A percentile compares a stretch with the other conserved stretches of the same genome.
Evolutionary conservation across 2,329 filamentous ascomycete genomes (phyloP).

Genomic region (Phialophora verrucosa): DNA sequence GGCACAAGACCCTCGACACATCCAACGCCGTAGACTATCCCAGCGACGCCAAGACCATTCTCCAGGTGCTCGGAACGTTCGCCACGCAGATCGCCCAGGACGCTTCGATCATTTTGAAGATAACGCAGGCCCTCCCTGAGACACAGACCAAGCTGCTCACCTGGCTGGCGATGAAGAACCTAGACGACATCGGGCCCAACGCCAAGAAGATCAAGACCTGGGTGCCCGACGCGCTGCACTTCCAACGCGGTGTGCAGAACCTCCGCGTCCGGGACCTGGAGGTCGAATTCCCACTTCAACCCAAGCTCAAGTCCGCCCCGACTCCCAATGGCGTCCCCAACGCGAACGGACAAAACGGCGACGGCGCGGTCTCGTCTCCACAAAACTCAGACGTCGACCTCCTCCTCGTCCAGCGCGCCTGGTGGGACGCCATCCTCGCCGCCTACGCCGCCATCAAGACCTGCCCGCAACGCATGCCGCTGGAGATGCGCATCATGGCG

Average conservation of each 20-base stretch:
- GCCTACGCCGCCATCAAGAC: constrained; percentile 29
- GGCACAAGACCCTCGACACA: constrained; percentile 45
- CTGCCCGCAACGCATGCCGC: constrained; percentile 34
- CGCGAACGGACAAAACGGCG: constrained; percentile 9
- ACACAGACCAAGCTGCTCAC: constrained; percentile 34
- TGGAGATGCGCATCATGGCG: constrained; percentile 37
- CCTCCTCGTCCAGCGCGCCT: constrained; percentile 52
- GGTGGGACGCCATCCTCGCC: constrained; percentile 56
- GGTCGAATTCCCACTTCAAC: constrained; percentile 53
- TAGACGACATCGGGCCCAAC: constrained; percentile 30
- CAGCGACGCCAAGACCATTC: constrained; percentile 31
- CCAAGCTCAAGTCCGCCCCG: constrained; percentile 28
- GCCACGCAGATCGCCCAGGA: constrained; percentile 32
- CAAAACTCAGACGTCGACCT: constrained; percentile 49
- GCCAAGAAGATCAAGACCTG: constrained; percentile 48
- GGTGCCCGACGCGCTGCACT: constrained; percentile 55
- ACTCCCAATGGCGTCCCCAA: background rate
- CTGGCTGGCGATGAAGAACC: constrained; percentile 36
- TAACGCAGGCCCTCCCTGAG: constrained; percentile 29
- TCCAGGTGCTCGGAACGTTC: constrained; percentile 35
- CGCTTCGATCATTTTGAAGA: constrained; percentile 25
- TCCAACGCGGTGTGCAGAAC: constrained; percentile 56
- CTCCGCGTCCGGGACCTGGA: constrained; percentile 55
- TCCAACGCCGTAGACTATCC: constrained; percentile 30
- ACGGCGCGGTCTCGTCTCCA: background rate